These are phyloP conservation scores for Vigna angularis DNA, from an alignment of 306 rosid species.

Conservation along the genomic window DNA sequence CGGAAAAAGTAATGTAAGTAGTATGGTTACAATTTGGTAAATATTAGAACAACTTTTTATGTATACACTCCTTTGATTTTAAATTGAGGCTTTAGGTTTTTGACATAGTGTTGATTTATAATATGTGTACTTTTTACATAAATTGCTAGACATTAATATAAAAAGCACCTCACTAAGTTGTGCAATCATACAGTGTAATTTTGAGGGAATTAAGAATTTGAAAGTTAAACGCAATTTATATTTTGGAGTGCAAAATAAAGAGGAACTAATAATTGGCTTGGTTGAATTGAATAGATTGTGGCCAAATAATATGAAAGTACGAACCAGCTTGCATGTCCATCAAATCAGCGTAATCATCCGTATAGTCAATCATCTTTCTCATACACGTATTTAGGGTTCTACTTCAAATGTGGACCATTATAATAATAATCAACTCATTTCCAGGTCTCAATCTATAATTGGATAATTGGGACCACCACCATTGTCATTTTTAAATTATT, in stretches of 20 bases:
- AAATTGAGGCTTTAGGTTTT: too few relatives aligned
- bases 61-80: too few relatives aligned
- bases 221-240: not conserved
- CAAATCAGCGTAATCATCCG: not conserved
- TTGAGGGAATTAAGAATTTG: not conserved
- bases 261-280: not conserved
- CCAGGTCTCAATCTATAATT: constrained; percentile 23
- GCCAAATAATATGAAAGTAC: too few relatives aligned
- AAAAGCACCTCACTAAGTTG: too few relatives aligned
- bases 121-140: too few relatives aligned
- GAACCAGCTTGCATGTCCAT: not conserved
- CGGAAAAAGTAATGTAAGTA: too few relatives aligned
- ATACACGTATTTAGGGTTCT: not conserved
- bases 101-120: too few relatives aligned
- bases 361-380: too few relatives aligned
- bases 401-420: constrained; percentile 19
- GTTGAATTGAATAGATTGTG: not conserved
- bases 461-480: constrained; percentile 25
- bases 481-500: constrained; percentile 18
- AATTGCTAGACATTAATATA: too few relatives aligned
- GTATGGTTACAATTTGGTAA: too few relatives aligned
- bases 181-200: too few relatives aligned
- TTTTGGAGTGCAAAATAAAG: not conserved
- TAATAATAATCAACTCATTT: constrained; percentile 21
- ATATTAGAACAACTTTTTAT: too few relatives aligned